Percentiles rank a stretch among this genome's conserved stretches.
Conservation (phyloP, 352 stramenopile genomes). For the Elongisporangium anandrum region DNA sequence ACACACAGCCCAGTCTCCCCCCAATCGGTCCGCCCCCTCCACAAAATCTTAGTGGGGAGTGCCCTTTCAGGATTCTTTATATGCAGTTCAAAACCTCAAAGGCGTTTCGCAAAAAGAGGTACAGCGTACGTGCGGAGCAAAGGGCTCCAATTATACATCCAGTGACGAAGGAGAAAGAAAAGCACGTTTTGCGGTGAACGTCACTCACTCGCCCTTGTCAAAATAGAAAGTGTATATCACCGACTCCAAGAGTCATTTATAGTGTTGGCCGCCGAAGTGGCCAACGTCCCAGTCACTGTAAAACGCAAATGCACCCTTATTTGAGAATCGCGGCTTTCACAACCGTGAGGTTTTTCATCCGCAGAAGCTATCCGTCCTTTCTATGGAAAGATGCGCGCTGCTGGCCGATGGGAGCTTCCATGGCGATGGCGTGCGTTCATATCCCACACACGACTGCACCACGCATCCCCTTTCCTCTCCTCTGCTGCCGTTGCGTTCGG, state of each 20-base stretch:
- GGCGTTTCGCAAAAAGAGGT: neutral
- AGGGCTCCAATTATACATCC: neutral
- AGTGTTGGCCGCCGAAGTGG: neutral
- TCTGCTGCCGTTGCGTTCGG: conserved; percentile 2
- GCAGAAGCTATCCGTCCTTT: neutral
- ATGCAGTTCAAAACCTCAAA: neutral
- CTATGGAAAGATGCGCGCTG: conserved; percentile 6
- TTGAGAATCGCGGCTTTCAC: neutral
- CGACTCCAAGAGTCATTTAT: neutral
- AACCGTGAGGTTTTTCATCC: neutral
- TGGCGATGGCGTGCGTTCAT: conserved; percentile 6
- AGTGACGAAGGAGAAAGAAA: neutral
- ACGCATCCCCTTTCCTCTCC: conserved; percentile 1
- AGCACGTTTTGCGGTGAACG: neutral
- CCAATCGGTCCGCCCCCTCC: conserved; percentile 1
- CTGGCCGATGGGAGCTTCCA: conserved; percentile 2
- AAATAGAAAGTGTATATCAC: neutral
- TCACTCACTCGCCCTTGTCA: neutral
- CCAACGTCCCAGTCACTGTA: too few relatives aligned
- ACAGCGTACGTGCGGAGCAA: neutral
- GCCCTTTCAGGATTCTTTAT: neutral
- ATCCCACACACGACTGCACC: conserved; percentile 1
- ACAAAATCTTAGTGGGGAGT: conserved; percentile 3
- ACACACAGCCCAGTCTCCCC: neutral
- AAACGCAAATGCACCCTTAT: neutral